A percentile compares a stretch with the other conserved stretches of the same genome.
These are phyloP conservation scores for Fremontodendron californicum DNA, from an alignment of 345 rosid species.

Conservation along the genomic window DNA sequence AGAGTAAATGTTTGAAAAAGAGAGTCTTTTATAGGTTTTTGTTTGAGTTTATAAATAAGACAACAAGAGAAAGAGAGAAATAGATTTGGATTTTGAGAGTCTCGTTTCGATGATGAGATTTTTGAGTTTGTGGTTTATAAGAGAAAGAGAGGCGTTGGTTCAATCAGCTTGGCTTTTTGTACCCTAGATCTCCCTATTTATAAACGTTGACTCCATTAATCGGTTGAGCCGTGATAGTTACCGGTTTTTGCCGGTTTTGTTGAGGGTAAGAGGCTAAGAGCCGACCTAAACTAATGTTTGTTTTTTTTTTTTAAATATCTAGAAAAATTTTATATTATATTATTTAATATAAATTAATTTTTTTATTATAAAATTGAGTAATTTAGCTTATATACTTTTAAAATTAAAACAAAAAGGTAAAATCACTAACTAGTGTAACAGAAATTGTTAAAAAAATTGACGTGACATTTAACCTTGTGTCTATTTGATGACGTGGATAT, in stretches of 20 bases:
- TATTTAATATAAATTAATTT: too few relatives aligned
- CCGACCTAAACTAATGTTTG: not conserved
- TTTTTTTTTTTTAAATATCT: too few relatives aligned
- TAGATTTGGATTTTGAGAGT: conserved; percentile 1
- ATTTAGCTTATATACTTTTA: too few relatives aligned
- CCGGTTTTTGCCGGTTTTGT: conserved; percentile 16
- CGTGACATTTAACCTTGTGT: too few relatives aligned
- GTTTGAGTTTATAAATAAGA: not conserved
- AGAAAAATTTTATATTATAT: too few relatives aligned
- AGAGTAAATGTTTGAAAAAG: conserved; percentile 16
- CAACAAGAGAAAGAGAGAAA: not conserved
- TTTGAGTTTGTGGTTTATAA: not conserved
- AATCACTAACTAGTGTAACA: too few relatives aligned
- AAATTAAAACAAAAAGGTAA: too few relatives aligned
- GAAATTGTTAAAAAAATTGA: too few relatives aligned
- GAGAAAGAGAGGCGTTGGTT: not conserved
- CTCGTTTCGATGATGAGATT: not conserved
- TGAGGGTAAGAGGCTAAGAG: too few relatives aligned
- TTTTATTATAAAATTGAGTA: too few relatives aligned
- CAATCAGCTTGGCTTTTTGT: not conserved
- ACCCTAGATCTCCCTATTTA: conserved; percentile 8
- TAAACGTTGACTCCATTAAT: conserved; percentile 9
- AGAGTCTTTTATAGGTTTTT: conserved; percentile 27
- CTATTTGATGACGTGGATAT: too few relatives aligned
- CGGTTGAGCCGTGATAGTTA: not conserved